Evolutionary conservation across 495 filamentous ascomycete genomes (phyloP).

Genomic region (Halenospora varia): DNA sequence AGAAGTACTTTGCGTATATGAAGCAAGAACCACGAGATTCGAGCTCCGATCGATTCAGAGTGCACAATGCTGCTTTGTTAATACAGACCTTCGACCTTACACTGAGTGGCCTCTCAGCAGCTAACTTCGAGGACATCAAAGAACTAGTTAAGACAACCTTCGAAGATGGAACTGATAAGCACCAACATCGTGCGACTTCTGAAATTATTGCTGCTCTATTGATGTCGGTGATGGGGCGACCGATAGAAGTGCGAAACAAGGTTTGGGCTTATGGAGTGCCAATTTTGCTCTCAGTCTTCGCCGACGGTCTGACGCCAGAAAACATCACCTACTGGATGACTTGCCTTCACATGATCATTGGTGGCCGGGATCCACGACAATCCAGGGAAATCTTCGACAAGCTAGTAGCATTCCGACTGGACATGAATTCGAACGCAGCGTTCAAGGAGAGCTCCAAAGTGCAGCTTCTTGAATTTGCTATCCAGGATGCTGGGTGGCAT

Average conservation of each 20-base stretch:
- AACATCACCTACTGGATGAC: conserved; percentile 93
- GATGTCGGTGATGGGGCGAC: conserved; percentile 66
- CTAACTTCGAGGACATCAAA: conserved; percentile 84
- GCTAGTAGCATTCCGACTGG: conserved; percentile 80
- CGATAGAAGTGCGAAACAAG: conserved; percentile 59
- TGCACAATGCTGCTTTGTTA: conserved; percentile 79
- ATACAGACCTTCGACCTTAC: conserved; percentile 87
- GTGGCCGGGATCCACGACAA: conserved; percentile 76
- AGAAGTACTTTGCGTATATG: conserved; percentile 82
- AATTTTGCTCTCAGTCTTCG: conserved; percentile 78
- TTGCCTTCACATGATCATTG: conserved; percentile 80
- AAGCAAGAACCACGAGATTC: conserved; percentile 95
- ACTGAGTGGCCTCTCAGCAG: conserved; percentile 64
- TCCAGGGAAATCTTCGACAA: conserved; percentile 82
- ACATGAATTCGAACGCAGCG: conserved; percentile 92
- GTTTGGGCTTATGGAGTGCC: conserved; percentile 91
- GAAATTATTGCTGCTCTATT: conserved; percentile 90
- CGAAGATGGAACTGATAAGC: conserved; percentile 93
- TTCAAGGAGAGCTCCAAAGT: conserved; percentile 99
- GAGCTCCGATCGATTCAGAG: conserved; percentile 79
- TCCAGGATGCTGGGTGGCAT: conserved; percentile 90
- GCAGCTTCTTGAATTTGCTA: conserved; percentile 81
- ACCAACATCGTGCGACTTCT: conserved; percentile 93
- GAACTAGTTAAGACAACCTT: conserved; percentile 69
- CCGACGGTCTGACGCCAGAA: conserved; percentile 88